Evolutionary conservation across 2,329 filamentous ascomycete genomes (phyloP).

Genomic region (Exophiala dermatitidis): DNA sequence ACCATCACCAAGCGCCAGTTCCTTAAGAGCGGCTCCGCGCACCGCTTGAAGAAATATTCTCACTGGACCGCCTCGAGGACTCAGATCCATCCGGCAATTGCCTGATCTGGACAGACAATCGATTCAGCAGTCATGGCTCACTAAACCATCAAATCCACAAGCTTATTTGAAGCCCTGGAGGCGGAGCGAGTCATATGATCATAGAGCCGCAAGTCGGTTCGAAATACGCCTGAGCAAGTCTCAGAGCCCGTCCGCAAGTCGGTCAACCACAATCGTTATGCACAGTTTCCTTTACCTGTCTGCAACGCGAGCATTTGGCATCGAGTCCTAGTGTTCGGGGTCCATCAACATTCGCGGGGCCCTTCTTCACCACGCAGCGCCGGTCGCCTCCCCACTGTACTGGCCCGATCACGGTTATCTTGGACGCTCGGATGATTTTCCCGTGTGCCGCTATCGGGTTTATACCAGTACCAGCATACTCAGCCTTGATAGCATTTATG

Average conservation of each 20-base stretch:
- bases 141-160: background rate
- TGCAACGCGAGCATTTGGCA: too few relatives aligned
- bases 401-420: too few relatives aligned
- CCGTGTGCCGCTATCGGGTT: too few relatives aligned
- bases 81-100: slow-evolving; percentile 6
- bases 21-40: background rate
- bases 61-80: slow-evolving; percentile 6
- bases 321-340: too few relatives aligned
- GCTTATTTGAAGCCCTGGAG: background rate
- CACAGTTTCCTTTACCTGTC: too few relatives aligned
- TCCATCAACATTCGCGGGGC: background rate
- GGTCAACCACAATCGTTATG: too few relatives aligned
- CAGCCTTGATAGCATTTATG: too few relatives aligned
- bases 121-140: background rate
- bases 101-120: background rate
- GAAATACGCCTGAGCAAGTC: too few relatives aligned
- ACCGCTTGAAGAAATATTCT: background rate
- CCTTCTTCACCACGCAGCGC: background rate
- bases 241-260: too few relatives aligned
- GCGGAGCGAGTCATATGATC: background rate
- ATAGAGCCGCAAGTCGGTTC: background rate
- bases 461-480: too few relatives aligned
- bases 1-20: background rate
- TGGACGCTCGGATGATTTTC: too few relatives aligned
- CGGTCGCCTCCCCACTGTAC: background rate